Percentiles rank a stretch among this genome's conserved stretches.
phyloP scores from a whole-genome alignment of 2,329 filamentous ascomycete species.

The Triangularia setosa region DNA sequence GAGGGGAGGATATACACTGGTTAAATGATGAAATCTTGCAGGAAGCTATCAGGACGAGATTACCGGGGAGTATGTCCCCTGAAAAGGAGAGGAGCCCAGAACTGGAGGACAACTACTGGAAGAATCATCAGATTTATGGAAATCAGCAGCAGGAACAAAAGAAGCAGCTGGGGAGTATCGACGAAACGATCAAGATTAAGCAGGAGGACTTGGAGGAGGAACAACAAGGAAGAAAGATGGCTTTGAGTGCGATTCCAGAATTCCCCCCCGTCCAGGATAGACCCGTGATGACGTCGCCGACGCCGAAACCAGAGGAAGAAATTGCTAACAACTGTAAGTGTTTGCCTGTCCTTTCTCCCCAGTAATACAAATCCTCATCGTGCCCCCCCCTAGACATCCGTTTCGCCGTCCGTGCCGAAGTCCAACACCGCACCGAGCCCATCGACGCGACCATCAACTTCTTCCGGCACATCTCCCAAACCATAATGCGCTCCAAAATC shows the following conservation, averaged over 20 bases:
- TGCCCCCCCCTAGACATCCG: constrained; percentile 61
- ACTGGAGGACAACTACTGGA: constrained; percentile 29
- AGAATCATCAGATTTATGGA: not conserved
- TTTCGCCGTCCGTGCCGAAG: constrained; percentile 81
- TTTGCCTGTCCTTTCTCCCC: constrained; percentile 11
- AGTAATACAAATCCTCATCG: not conserved
- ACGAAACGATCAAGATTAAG: constrained; percentile 27
- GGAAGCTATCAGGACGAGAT: constrained; percentile 50
- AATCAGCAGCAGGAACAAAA: constrained; percentile 31
- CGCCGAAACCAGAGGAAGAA: not conserved
- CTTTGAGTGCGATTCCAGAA: not conserved
- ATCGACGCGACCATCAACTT: constrained; percentile 70
- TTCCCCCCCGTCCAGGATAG: not conserved
- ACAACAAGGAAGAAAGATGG: constrained; percentile 6
- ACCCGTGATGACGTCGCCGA: not conserved
- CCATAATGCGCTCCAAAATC: constrained; percentile 65
- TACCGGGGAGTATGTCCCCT: constrained; percentile 56
- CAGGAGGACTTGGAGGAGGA: constrained; percentile 36
- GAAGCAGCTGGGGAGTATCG: constrained; percentile 15
- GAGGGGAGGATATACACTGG: constrained; percentile 23
- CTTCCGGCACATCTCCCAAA: constrained; percentile 55
- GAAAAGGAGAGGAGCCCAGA: constrained; percentile 51
- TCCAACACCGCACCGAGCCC: constrained; percentile 80
- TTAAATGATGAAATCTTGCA: constrained; percentile 41
- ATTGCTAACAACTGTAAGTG: not conserved